Evolutionary conservation across 2,329 filamentous ascomycete genomes (phyloP).

Genomic region (Nemania sp.): DNA sequence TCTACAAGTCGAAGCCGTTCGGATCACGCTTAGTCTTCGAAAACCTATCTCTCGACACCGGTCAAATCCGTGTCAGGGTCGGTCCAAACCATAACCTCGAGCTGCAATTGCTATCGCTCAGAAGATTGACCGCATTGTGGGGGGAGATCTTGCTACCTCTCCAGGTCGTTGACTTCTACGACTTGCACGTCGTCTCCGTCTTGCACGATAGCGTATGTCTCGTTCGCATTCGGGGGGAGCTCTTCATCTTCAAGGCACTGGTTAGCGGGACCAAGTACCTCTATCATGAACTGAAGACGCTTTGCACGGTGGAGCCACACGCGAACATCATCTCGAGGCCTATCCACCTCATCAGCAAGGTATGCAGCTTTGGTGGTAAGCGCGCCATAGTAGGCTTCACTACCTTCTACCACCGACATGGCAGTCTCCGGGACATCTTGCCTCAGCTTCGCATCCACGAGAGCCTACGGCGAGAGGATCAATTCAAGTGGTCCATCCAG

Average conservation of each 20-base stretch:
- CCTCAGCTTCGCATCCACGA: constrained; percentile 55
- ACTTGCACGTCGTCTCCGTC: constrained; percentile 56
- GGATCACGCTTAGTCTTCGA: constrained; percentile 62
- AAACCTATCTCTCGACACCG: constrained; percentile 53
- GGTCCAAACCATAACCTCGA: constrained; percentile 59
- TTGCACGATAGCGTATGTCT: constrained; percentile 64
- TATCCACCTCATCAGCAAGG: constrained; percentile 59
- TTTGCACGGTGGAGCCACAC: constrained; percentile 58
- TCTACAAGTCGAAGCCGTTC: constrained; percentile 57
- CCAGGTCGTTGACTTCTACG: constrained; percentile 52
- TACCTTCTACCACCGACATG: constrained; percentile 57
- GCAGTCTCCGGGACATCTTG: constrained; percentile 59
- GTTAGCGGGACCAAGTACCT: constrained; percentile 63
- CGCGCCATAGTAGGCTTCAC: constrained; percentile 61
- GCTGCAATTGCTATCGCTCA: constrained; percentile 52
- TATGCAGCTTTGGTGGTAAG: constrained; percentile 60
- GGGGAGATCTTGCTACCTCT: constrained; percentile 48
- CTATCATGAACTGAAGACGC: constrained; percentile 63
- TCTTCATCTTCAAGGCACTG: constrained; percentile 62
- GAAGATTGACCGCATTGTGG: constrained; percentile 51
- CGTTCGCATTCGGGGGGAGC: constrained; percentile 48
- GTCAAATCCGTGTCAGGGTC: constrained; percentile 51
- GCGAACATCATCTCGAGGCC: constrained; percentile 58
- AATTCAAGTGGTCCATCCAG: constrained; percentile 59
- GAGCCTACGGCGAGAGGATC: constrained; percentile 48